Conservation (phyloP, 2,329 filamentous ascomycete species). For the Xylaria sp. region DNA sequence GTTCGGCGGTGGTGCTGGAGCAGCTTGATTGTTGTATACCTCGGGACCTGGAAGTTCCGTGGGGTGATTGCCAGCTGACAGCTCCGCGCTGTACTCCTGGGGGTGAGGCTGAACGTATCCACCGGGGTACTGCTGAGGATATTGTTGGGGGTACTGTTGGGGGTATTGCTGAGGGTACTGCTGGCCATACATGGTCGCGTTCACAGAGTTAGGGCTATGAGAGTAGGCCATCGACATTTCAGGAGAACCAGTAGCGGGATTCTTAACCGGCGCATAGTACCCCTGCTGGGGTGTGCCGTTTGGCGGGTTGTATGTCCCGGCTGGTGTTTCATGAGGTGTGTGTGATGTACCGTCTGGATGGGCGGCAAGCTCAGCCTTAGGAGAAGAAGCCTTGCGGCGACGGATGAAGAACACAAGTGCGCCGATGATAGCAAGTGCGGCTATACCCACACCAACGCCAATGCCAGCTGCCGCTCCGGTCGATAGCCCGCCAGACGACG, state of each 20-base stretch:
- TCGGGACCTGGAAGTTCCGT: constrained; percentile 32
- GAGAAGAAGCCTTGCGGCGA: constrained; percentile 43
- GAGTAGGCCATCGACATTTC: constrained; percentile 24
- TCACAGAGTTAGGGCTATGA: constrained; percentile 27
- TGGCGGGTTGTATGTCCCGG: constrained; percentile 22
- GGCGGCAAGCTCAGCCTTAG: constrained; percentile 10
- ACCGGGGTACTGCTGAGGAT: constrained; percentile 34
- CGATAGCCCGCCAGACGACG: constrained; percentile 39
- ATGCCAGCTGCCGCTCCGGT: constrained; percentile 52
- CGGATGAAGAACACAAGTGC: constrained; percentile 45
- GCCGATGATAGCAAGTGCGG: constrained; percentile 40
- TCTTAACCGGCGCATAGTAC: constrained; percentile 44
- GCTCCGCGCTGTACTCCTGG: constrained; percentile 41
- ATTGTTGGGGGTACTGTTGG: constrained; percentile 36
- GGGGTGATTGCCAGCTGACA: constrained; percentile 35
- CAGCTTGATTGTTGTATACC: constrained; percentile 8
- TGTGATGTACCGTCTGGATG: constrained; percentile 16
- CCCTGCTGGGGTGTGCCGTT: constrained; percentile 37
- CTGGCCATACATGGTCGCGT: constrained; percentile 33
- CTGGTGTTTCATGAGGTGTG: constrained; percentile 25
- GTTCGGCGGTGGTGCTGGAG: constrained; percentile 6
- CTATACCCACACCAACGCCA: constrained; percentile 49
- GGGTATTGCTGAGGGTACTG: constrained; percentile 35
- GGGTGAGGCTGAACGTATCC: constrained; percentile 39
- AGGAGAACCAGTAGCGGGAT: constrained; percentile 33